Evolutionary conservation across 805 yeast species (phyloP).

Genomic region (Metschnikowia sp.): DNA sequence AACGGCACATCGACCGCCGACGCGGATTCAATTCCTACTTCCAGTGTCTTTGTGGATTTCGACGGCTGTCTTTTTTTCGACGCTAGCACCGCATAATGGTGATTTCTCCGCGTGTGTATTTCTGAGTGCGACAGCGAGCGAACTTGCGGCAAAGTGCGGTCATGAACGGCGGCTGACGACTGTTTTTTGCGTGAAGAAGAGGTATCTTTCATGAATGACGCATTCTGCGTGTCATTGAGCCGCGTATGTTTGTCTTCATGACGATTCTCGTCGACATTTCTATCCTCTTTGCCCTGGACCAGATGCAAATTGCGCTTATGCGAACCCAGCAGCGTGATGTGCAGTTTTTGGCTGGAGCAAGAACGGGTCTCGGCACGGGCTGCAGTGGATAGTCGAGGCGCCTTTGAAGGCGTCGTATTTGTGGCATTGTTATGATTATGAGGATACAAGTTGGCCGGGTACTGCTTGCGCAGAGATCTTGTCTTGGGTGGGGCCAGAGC

Average conservation of each 20-base stretch:
- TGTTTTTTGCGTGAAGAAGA: conserved; percentile 36
- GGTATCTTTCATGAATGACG: conserved; percentile 40
- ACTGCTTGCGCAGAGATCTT: conserved; percentile 11
- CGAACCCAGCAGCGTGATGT: not conserved
- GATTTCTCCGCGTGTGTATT: conserved; percentile 9
- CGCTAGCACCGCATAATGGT: conserved; percentile 8
- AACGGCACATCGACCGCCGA: conserved; percentile 2
- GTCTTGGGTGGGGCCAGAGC: not conserved
- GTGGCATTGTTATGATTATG: conserved; percentile 1
- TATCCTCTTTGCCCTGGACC: conserved; percentile 2
- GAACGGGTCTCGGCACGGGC: conserved; percentile 21
- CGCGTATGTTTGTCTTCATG: conserved; percentile 11
- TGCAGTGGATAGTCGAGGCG: conserved; percentile 20
- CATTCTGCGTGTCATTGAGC: conserved; percentile 6
- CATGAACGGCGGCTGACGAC: not conserved
- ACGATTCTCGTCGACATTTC: not conserved
- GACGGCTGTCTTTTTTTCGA: conserved; percentile 12
- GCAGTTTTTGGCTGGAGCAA: not conserved
- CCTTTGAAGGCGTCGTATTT: conserved; percentile 20
- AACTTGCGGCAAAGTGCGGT: conserved; percentile 2
- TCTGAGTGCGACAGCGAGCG: conserved; percentile 16
- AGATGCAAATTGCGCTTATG: conserved; percentile 15
- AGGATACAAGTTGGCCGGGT: conserved; percentile 10
- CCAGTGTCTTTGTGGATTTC: conserved; percentile 2
- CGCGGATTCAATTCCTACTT: not conserved